phyloP scores from a whole-genome alignment of 768 basidiomycete genomes.

The Termitomyces sp. region DNA sequence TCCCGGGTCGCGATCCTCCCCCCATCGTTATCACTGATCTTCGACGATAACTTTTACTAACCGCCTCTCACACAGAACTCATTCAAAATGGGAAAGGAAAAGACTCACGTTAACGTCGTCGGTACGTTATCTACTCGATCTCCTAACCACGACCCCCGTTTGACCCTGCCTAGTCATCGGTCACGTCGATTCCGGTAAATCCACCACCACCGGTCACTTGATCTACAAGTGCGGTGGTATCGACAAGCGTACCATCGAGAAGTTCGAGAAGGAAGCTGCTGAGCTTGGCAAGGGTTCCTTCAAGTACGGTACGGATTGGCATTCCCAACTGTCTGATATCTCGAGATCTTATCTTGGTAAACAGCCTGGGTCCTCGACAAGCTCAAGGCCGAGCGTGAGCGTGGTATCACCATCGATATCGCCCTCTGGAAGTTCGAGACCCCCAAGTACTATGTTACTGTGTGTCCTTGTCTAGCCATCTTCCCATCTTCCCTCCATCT shows the following conservation, averaged over 20 bases:
- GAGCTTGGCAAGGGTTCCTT: conserved; percentile 99
- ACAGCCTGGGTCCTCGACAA: conserved; percentile 99
- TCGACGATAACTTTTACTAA: conserved; percentile 23
- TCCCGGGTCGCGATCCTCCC: conserved; percentile 17
- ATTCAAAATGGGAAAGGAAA: conserved; percentile 92
- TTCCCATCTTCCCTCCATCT: conserved; percentile 8
- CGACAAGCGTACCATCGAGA: conserved; percentile 99
- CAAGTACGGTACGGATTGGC: conserved; percentile 74
- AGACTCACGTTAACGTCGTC: conserved; percentile 96
- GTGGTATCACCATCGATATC: conserved; percentile 99
- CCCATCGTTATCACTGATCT: conserved; percentile 10
- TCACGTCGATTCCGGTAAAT: conserved; percentile 99
- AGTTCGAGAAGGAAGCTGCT: conserved; percentile 99
- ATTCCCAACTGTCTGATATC: conserved; percentile 13
- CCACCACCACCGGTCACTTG: conserved; percentile 99
- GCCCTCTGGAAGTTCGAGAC: conserved; percentile 99
- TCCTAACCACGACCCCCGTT: conserved; percentile 18
- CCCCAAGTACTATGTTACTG: conserved; percentile 90
- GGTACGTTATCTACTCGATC: conserved; percentile 49
- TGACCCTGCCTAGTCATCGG: conserved; percentile 71
- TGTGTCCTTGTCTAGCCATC: conserved; percentile 28
- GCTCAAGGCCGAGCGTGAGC: conserved; percentile 99
- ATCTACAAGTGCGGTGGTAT: conserved; percentile 99
- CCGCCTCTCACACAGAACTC: conserved; percentile 36
- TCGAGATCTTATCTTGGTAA: conserved; percentile 16